Evolutionary conservation across 306 rosid species (phyloP), one percentile per base, ranked within the genome.

Genomic region (Trifolium fragiferum): DNA sequence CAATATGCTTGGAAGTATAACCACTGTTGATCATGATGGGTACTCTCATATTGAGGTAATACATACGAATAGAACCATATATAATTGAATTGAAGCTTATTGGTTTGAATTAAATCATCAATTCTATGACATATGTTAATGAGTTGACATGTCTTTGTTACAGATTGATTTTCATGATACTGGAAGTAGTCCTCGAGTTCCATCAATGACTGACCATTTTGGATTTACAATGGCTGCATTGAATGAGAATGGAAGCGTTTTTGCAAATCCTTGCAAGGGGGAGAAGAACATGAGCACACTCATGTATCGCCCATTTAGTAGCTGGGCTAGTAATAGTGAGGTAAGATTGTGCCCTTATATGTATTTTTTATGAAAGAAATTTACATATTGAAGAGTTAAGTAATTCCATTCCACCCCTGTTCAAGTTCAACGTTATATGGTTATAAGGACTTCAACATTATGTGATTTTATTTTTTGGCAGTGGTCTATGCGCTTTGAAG

Each of bases 401-500:
- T 49, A 8, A 58, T 47, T 64, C 6, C 47, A 58, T 47, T 64
- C 6, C 47, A n/a, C 44, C 7, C 35, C 68, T 37, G 20, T 66
- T 72, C 54, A 67, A 67, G 20, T 66, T 72, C 54, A 67, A 67
- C 59, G 66, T 65, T 35, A 14, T 37, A 57, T 15, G 46, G 74
- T 76, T 30, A 61, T 49, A 46, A 68, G 30, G 65, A 18, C 27
- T 55, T 18, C 11, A 30, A 30, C 33, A 30, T 30, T 30, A 4
- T 27, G 4, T 57, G 70, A 78, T 2, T 30, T 60, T 30, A 13
- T 60, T 15, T 23, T 43, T 25, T 76, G 73, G 66, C 75, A 94
- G 97, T 94, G 99, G 97, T 94, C 97, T 44, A 94, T 94, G 99
- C 89, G 99, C 81, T 81, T 94, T 58, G 99, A 94, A 79, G 90